These are phyloP conservation scores for Pelargonium hybrid DNA, from an alignment of 441 rosid genomes.

Conservation along the genomic window DNA sequence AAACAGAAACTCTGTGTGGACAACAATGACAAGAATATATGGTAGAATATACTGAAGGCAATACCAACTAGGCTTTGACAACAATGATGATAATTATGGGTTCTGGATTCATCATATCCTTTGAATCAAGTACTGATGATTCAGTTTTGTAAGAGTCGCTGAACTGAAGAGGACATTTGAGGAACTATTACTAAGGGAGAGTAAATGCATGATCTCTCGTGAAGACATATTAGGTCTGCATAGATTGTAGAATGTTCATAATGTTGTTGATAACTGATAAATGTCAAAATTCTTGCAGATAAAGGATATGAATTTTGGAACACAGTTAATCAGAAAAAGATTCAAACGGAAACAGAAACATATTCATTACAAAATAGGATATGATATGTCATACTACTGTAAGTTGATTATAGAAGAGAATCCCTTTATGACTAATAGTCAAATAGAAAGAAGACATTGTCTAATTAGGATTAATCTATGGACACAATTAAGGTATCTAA, in stretches of 20 bases:
- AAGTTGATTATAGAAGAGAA: no score
- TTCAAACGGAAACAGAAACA: neutral
- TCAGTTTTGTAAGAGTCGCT: neutral
- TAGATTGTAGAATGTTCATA: neutral
- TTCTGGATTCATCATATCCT: neutral
- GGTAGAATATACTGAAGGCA: neutral
- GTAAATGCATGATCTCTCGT: neutral
- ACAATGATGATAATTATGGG: neutral
- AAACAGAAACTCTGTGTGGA: neutral
- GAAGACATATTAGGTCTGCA: neutral
- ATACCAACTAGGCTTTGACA: neutral
- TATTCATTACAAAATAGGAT: neutral
- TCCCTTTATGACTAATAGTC: no score
- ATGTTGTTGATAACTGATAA: neutral
- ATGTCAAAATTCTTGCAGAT: neutral
- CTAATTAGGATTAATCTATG: no score
- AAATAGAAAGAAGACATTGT: no score
- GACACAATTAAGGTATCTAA: no score
- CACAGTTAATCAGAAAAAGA: neutral
- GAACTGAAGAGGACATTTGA: neutral
- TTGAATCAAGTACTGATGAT: neutral
- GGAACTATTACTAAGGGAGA: neutral
- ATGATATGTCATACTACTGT: no score
- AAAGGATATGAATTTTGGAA: neutral
- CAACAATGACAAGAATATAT: neutral